Conservation (phyloP, 106 monocot genomes). For the Apostasia shenzhenica region DNA sequence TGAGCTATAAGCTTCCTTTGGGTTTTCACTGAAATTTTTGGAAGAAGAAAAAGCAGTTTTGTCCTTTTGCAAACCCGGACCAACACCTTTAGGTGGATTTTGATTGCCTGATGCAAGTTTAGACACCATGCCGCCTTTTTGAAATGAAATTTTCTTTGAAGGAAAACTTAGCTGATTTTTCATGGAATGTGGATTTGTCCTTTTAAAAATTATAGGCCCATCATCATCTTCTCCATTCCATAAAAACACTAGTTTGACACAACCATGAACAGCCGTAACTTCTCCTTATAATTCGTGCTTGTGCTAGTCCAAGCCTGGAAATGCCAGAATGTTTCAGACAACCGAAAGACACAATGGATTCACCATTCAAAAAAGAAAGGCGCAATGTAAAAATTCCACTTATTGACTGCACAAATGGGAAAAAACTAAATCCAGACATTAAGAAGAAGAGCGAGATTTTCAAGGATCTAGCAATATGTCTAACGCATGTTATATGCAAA, state of each 20-base stretch:
- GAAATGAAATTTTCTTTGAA: constrained; percentile 20
- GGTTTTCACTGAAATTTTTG: constrained; percentile 10
- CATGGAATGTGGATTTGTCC: constrained; percentile 21
- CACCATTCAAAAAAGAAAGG: no score
- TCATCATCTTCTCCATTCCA: constrained; percentile 51
- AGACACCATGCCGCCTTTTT: constrained; percentile 14
- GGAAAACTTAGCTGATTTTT: constrained; percentile 24
- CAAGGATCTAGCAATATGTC: no score
- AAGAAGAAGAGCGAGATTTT: no score
- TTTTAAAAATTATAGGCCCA: constrained; percentile 39
- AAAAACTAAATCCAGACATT: no score
- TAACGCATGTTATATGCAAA: no score
- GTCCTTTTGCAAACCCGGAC: constrained; percentile 13
- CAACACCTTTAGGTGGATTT: constrained; percentile 5
- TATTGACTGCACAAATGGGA: no score
- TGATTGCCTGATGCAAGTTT: constrained; percentile 4
- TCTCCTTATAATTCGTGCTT: background rate
- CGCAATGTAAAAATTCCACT: no score
- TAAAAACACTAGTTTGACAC: constrained; percentile 16
- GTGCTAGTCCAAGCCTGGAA: background rate
- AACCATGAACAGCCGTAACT: constrained; percentile 25
- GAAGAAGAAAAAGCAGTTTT: constrained; percentile 9
- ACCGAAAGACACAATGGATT: no score
- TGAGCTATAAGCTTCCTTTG: background rate
- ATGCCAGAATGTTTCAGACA: background rate